Percentiles rank a stretch among this genome's conserved stretches.
phyloP scores from a whole-genome alignment of 1,139 yeast genomes.

The Candida pseudoviswanathii region DNA sequence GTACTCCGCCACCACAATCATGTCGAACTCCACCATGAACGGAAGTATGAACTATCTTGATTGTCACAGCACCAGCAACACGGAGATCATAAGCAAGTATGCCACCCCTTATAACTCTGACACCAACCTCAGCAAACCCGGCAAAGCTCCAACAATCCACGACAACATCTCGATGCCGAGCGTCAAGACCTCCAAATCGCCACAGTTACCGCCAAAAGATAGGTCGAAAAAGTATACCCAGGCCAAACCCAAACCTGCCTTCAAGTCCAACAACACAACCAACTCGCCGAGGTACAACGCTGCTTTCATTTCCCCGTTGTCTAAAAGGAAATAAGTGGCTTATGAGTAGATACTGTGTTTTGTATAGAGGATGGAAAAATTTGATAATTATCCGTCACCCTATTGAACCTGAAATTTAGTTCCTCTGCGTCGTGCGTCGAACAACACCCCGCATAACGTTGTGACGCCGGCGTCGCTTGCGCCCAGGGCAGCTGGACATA shows the following conservation, averaged over 20 bases:
- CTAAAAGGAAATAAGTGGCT: not conserved
- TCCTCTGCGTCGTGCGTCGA: not conserved
- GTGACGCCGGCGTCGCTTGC: no score
- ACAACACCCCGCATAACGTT: no score
- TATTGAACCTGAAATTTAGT: not conserved
- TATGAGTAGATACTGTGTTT: not conserved
- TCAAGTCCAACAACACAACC: constrained; percentile 1
- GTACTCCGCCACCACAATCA: constrained; percentile 5
- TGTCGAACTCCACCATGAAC: constrained; percentile 3
- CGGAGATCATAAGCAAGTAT: constrained; percentile 3
- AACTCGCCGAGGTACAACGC: constrained; percentile 4
- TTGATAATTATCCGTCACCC: not conserved
- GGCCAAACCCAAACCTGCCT: constrained; percentile 1
- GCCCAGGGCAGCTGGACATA: no score
- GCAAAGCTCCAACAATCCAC: not conserved
- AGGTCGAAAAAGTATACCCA: not conserved
- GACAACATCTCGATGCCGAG: not conserved
- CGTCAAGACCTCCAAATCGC: not conserved
- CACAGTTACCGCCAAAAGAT: constrained; percentile 4
- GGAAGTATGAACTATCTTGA: not conserved
- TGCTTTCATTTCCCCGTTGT: not conserved
- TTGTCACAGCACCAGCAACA: not conserved
- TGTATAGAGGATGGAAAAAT: not conserved
- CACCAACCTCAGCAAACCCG: not conserved
- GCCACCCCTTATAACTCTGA: not conserved